These are phyloP conservation scores for Aspergillus sp. DNA, from an alignment of 2,329 filamentous ascomycete species.

Conservation along the genomic window DNA sequence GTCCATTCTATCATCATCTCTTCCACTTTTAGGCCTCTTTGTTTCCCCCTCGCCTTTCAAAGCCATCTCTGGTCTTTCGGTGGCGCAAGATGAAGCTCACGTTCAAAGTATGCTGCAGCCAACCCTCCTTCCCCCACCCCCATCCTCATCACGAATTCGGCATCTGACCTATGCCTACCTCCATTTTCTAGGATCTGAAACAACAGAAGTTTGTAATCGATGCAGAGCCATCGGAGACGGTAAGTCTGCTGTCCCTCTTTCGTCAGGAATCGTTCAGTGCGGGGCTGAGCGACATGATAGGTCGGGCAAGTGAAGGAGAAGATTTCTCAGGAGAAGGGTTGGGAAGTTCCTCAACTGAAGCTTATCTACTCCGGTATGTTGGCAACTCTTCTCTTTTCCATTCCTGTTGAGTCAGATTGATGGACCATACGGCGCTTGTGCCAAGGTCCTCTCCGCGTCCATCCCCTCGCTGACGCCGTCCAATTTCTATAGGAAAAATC, in stretches of 20 bases:
- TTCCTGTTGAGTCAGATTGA: background rate
- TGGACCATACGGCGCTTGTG: background rate
- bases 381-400: background rate
- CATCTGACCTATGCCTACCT: slow-evolving; percentile 19
- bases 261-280: slow-evolving; percentile 23
- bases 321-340: slow-evolving; percentile 88
- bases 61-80: slow-evolving; percentile 28
- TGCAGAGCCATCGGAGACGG: slow-evolving; percentile 86
- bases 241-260: slow-evolving; percentile 44
- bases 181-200: slow-evolving; percentile 75
- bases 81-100: slow-evolving; percentile 65
- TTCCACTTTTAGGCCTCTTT: slow-evolving; percentile 1
- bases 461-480: slow-evolving; percentile 16
- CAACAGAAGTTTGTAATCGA: slow-evolving; percentile 98
- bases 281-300: slow-evolving; percentile 51
- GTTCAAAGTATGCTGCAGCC: slow-evolving; percentile 58
- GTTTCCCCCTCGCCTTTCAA: slow-evolving; percentile 17
- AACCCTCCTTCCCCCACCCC: slow-evolving; percentile 17
- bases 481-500: slow-evolving; percentile 74
- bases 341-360: slow-evolving; percentile 87
- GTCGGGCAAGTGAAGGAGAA: slow-evolving; percentile 90
- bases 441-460: background rate
- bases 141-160: background rate
- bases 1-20: slow-evolving; percentile 1
- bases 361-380: slow-evolving; percentile 92